Evolutionary conservation across 176 grass and related monocot species (phyloP), one percentile per base, ranked within the genome.

Genomic region (Thalia dealbata): DNA sequence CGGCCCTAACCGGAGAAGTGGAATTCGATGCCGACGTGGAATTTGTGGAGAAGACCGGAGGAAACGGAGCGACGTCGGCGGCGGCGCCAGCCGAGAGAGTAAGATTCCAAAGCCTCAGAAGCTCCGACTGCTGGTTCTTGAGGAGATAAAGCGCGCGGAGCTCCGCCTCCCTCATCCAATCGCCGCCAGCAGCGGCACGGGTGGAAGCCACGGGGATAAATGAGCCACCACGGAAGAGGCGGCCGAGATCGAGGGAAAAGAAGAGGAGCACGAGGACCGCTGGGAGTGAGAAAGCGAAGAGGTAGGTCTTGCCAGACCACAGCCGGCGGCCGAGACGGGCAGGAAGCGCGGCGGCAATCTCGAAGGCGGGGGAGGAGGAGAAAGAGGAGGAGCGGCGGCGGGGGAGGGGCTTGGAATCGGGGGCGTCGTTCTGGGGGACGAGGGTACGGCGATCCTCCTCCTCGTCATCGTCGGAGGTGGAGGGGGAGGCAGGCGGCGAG

Each of bases 91-190:
- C 12, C 35, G 75, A 35, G 4, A 65, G 68, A 1, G 82, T 90
- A 48, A 56, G 76, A 74, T 97, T 90, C 82, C 81, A 92, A 69
- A 92, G 81, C 50, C 77, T 79, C 44, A 92, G 60, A 69, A 97
- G 87, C 63, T 74, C 80, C 27, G 80, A 77, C 66, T 78, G 89
- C 87, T 97, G 93, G 42, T 81, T 84, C 44, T 85, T 82, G 65
- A 97, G 89, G 66, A 97, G 87, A 55, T 86, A 90, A 73, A 97
- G 84, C 10, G 87, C 84, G 63, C 61, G 87, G 72, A 92, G 89
- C 86, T 97, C 89, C 32, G 82, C 82, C 83, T 92, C 89, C 50
- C 89, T 80, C 89, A 97, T 90, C 66, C 84, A 86, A 70, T 88
- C 73, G 45, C 75, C 69, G 18, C 73, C 82, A 56, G 48, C 74